These are phyloP conservation scores for Colletotrichum trifolii DNA, from an alignment of 2,329 filamentous ascomycete species.

Conservation along the genomic window DNA sequence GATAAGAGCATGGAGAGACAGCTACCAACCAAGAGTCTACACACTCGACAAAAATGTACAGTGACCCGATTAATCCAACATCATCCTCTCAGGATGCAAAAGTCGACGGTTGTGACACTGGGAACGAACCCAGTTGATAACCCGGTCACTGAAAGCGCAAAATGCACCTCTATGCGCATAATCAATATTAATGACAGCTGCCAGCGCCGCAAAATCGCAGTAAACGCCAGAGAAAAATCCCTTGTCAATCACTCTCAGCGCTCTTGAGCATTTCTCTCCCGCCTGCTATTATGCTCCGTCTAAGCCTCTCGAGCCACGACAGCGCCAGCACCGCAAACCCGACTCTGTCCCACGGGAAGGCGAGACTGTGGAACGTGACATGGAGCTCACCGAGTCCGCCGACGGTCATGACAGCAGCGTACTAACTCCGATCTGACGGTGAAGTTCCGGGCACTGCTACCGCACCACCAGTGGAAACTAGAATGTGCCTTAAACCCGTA, in stretches of 20 bases:
- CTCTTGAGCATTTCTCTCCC: background rate
- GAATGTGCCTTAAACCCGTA: background rate
- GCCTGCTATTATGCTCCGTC: background rate
- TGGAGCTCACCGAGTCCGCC: slow-evolving; percentile 1
- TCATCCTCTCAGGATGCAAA: too few species aligned
- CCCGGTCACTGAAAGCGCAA: slow-evolving; percentile 4
- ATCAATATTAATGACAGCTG: slow-evolving; percentile 1
- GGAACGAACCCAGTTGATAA: background rate
- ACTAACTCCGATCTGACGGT: background rate
- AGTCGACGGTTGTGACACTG: too few species aligned
- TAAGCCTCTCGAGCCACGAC: background rate
- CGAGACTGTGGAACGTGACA: background rate
- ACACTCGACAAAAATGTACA: too few species aligned
- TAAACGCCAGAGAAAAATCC: slow-evolving; percentile 3
- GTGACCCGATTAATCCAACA: too few species aligned
- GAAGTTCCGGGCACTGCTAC: background rate
- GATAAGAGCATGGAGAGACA: too few species aligned
- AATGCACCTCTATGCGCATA: background rate
- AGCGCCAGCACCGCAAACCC: background rate
- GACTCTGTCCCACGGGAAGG: background rate
- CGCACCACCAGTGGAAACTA: background rate
- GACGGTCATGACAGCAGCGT: background rate
- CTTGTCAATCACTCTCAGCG: background rate
- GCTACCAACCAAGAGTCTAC: too few species aligned
- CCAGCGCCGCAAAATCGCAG: slow-evolving; percentile 6